Evolutionary conservation across 192 early-diverging fungal genomes (phyloP), one percentile per base, ranked within the genome.

Genomic region (Tieghemiomyces parasiticus): DNA sequence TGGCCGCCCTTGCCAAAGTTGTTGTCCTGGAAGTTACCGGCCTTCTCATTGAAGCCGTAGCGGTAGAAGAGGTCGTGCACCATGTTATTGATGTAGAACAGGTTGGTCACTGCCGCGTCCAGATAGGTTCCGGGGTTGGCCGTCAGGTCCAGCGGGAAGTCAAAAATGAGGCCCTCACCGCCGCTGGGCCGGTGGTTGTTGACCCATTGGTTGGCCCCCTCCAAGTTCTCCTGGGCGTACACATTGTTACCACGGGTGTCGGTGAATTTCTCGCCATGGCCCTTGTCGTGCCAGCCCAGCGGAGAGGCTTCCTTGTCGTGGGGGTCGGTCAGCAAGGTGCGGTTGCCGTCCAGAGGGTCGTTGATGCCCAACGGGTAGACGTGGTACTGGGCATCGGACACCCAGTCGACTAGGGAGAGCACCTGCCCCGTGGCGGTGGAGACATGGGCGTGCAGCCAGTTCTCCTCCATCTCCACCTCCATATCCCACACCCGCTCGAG

Each of bases 1-100:
- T 68, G 63, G 10, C 92, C 92, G n/a, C 86, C 84, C n/a, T 78
- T 74, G 48, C 74, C 78, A 60, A 87, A 76, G 63, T 97, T 97
- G 67, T 86, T 70, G 64, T 88, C 82, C 71, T 97, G 93, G 72
- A 97, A 97, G 66, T 97, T 97, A 9, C 94, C 94, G 2, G 91
- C 75, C 28, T 77, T 78, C 64, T 97, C 94, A 65, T 81, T 79
- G 60, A 97, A 97, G 0, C 94, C 94, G 66, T 93, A 96, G 45
- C 81, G 71, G 70, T 86, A 83, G 63, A 90, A 81, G 53, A 93
- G 68, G 69, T 94, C 94, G 69, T 97, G 94, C 59, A 93, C 76
- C 33, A 75, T 79, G 67, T 96, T 96, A 65, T 89, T 88, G 77
- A 85, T 89, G 67, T 93, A 96, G 63, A 96, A 96, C 46, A 93